Base-by-base conservation (phyloP, 768 basidiomycete species). In the Neoboletus subvelutipes region DNA sequence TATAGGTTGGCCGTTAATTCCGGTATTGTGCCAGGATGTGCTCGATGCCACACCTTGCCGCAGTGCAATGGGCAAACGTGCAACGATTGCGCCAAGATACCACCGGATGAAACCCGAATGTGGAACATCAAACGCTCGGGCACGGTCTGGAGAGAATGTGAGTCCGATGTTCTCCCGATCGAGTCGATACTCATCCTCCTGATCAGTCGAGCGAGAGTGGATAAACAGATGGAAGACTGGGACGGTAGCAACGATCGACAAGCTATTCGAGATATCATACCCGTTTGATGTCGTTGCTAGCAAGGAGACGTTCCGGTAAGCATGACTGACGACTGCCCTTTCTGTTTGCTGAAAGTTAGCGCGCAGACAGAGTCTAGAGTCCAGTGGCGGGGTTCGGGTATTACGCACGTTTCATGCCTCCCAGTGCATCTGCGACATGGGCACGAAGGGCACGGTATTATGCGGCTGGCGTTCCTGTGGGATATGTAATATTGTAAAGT, bases 341-440 rank as follows among this genome's bases (percentile, higher is more conserved):
- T 43, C 43, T 52, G 45, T 29, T 50, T 33, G 53, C 61, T 60
- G 8, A 61, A 51, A 6, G 46, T 54, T 29, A 6, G 36, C 29
- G 33, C 39, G 15, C 42, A 69, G 66, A 42, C 59, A 63, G 28
- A 67, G 78, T 75, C 58, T 70, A 75, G 57, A 71, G 67, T 57
- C 75, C 69, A 58, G 68, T 61, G 50, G 70, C 66, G 45, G 73
- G 1, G 50, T 76, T 58, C 76, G 77, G 59, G 76, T 83, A 62
- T 74, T 86, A 51, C 78, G 81, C 61, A 84, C 81, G 39, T 87
- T 84, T 63, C 82, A 87, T 57, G 79, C 83, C 54, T 76, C 83
- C 3, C 84, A 86, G 57, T 86, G 85, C 63, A 84, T 88, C 41
- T 88, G 86, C 72, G 83, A 88, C 66, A 71, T 88, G 58, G 86